Evolutionary conservation across 1,284 basidiomycete genomes (phyloP), one percentile per base, ranked within the genome.

Genomic region (Taiwanofungus camphoratus): DNA sequence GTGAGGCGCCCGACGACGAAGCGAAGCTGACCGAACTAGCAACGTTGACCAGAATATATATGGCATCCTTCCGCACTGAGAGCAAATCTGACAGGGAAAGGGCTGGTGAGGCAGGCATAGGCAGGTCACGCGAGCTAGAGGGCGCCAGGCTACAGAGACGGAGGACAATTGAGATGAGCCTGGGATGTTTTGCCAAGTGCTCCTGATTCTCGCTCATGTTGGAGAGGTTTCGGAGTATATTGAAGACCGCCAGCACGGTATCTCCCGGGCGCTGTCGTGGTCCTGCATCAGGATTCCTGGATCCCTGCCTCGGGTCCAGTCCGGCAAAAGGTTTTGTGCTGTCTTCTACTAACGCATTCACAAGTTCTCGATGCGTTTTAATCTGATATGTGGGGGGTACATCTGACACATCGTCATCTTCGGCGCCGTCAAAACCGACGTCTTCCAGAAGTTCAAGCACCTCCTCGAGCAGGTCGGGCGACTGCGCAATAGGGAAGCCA

Each of bases 141-240:
- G 60, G 49, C 39, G 64, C 61, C 13, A 81, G 61, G 24, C 65
- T 57, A 60, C 77, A 82, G n/a, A 92, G 52, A 5, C 83, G 79
- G 20, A 90, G 69, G 27, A 94, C 58, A 35, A 87, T 59, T 50
- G 80, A 74, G 32, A 93, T 63, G 12, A 89, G 62, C 36, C 81
- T 71, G 4, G 76, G 72, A 45, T 87, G 80, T 19, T 69, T 71
- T 3, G 82, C 78, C 60, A 96, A 71, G 56, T 77, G 81, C 22
- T 68, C 66, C 44, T 74, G 66, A 57, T 96, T 97, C 46, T 93
- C 87, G 3, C 70, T 68, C 49, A 86, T 69, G 42, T 79, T 69
- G 5, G 90, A 81, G 50, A 96, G 74, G 65, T 96, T 97, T 38
- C 92, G 87, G 39, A 98, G 67, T 52, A 98, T 82, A 58, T 89